Percentiles rank a stretch among this genome's conserved stretches.
These are phyloP conservation scores for Achaetomium macrosporum DNA, from an alignment of 2,329 filamentous ascomycete genomes.

Conservation along the genomic window DNA sequence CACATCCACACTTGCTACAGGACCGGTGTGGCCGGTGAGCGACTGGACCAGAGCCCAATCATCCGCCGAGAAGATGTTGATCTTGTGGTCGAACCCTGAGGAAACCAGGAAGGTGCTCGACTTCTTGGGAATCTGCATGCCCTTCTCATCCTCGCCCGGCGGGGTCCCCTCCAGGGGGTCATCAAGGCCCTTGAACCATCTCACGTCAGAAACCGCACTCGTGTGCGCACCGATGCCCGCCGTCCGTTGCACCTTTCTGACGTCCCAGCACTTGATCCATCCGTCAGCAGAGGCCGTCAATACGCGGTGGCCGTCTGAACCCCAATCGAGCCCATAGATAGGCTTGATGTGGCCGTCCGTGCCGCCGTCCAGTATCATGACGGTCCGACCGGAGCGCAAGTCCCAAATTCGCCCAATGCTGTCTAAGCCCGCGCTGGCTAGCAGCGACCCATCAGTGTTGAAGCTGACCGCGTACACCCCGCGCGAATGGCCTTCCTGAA, in stretches of 20 bases:
- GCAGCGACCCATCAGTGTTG: constrained; percentile 81
- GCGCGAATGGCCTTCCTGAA: constrained; percentile 91
- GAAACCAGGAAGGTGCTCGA: constrained; percentile 88
- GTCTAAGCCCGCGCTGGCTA: constrained; percentile 89
- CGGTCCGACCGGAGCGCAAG: constrained; percentile 80
- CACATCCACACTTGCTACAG: constrained; percentile 85
- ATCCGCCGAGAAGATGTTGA: constrained; percentile 93
- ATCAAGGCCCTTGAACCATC: constrained; percentile 88
- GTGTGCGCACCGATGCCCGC: constrained; percentile 87
- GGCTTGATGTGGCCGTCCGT: constrained; percentile 77
- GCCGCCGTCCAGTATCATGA: constrained; percentile 91
- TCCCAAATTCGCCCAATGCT: constrained; percentile 96
- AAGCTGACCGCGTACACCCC: constrained; percentile 89
- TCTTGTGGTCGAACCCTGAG: constrained; percentile 86
- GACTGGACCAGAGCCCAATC: constrained; percentile 90
- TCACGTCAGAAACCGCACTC: constrained; percentile 83
- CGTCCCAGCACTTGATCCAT: constrained; percentile 97
- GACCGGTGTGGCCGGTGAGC: constrained; percentile 83
- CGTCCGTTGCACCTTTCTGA: constrained; percentile 77
- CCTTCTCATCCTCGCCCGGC: constrained; percentile 58
- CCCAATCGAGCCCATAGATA: constrained; percentile 91
- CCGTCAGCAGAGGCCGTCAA: constrained; percentile 90
- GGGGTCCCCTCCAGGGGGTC: constrained; percentile 59
- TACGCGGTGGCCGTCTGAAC: constrained; percentile 82
- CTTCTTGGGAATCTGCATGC: constrained; percentile 68